phyloP scores from a whole-genome alignment of 2,329 filamentous ascomycete species.

The Thelonectria blattea region DNA sequence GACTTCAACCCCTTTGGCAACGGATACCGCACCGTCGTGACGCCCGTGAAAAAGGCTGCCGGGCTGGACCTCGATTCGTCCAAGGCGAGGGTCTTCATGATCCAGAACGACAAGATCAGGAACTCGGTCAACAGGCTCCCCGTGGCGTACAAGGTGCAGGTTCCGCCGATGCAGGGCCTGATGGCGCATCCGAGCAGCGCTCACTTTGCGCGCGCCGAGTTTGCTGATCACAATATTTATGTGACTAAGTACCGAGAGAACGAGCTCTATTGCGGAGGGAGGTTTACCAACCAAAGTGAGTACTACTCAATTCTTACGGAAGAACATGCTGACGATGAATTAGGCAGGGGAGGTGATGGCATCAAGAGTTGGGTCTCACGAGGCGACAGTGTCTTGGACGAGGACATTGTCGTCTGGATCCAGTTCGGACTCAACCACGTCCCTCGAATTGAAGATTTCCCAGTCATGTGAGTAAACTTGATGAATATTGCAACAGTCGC shows the following conservation, averaged over 20 bases:
- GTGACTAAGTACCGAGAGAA: constrained; percentile 54
- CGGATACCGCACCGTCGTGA: constrained; percentile 9
- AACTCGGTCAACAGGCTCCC: constrained; percentile 14
- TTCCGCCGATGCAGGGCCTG: constrained; percentile 11
- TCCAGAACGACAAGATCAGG: constrained; percentile 8
- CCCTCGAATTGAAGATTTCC: constrained; percentile 62
- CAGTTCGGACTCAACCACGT: constrained; percentile 64
- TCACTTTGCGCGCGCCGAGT: constrained; percentile 14
- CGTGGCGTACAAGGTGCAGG: constrained; percentile 12
- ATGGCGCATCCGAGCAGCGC: constrained; percentile 6
- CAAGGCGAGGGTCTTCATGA: constrained; percentile 13
- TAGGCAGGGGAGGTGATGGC: constrained; percentile 9
- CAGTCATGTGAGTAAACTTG: constrained; percentile 51
- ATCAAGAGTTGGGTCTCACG: constrained; percentile 49
- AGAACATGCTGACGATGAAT: background rate
- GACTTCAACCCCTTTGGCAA: constrained; percentile 16
- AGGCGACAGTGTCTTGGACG: constrained; percentile 60
- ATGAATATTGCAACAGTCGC: background rate
- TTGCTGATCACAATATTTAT: constrained; percentile 19
- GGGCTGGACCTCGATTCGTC: constrained; percentile 15
- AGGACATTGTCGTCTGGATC: constrained; percentile 62
- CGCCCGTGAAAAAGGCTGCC: constrained; percentile 11
- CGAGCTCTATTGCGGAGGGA: constrained; percentile 65
- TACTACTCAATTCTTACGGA: background rate
- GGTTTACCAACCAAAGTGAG: constrained; percentile 51